Evolutionary conservation across 2,329 filamentous ascomycete genomes (phyloP), one percentile per base, ranked within the genome.

Genomic region (Knufia fluminis): DNA sequence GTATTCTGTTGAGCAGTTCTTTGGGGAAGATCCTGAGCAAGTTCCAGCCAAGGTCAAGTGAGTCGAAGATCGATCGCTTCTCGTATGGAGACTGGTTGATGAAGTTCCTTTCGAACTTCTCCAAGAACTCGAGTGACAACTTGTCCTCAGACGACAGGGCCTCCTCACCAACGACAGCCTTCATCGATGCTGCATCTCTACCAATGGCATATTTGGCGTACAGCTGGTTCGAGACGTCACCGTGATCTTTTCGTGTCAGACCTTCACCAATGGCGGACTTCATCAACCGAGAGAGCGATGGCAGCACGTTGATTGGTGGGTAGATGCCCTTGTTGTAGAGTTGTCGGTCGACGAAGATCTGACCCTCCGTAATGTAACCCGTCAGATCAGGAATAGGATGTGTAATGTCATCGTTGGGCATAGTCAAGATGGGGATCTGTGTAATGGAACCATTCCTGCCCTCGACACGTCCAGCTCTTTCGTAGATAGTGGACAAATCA

Each of bases 161-260:
- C 69, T 98, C 92, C 72, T 98, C 94, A 73, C 92, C 92, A 52
- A 98, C 92, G 68, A 98, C 92, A 54, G 92, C 92, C 76, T 97
- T 98, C 92, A 98, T 98, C 67, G 89, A 85, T 32, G 94, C 71
- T 17, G 92, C 92, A 64, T 98, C 92, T 78, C 91, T 90, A 66
- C 92, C 92, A 66, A 98, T 97, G 69, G 92, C 92, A 68, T 98
- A 98, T 74, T 98, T 98, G 72, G 92, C 92, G 69, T 98, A 98
- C 57, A 98, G 80, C 77, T 98, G 92, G 77, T 98, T 98, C 60
- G 92, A 98, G 45, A 98, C 92, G 72, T 98, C 92, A 60, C 88
- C 87, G 71, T 98, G 92, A 64, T 98, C 94, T 71, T 87, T 90
- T 62, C 92, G 86, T 22, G 92, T 98, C 78, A 90, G 91, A 57